Evolutionary conservation across 148 eudicot genomes (phyloP), one percentile per base, ranked within the genome.

Genomic region (Chenopodium formosanum): DNA sequence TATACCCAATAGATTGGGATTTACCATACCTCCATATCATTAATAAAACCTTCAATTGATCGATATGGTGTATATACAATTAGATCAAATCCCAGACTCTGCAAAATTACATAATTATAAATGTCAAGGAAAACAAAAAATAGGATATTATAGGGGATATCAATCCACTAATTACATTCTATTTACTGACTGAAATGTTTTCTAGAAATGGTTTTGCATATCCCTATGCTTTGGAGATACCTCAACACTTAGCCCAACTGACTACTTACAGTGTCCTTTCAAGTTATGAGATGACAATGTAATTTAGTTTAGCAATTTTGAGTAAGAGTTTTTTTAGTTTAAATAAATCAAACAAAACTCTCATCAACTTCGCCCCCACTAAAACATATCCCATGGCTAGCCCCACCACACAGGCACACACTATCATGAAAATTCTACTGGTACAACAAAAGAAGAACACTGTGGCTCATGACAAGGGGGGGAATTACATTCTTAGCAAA

Each of bases 81-180:
- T 50, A 97, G 97, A 89, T 97, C 99, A 84, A 97, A 97, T 78
- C 94, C 98, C 37, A 97, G 82, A 83, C 94, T 92, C 99, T 97
- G 95, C 90, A 88, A 84, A 75, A 69, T 62, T 65, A 77, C 23
- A 67, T 20, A 80, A 50, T 19, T 71, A 70, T 84, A 70, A 46
- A 82, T 70, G 60, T 73, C 69, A 64, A 12, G 32, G 48, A 37
- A 75, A 70, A 78, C 75, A 48, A 17, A 83, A 79, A 81, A 25
- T 25, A 53, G 66, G 47, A 31, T 47, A 22, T 6, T 70, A 13
- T 7, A 13, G 11, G 73, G n/a, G 73, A 69, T 34, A 56, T 31
- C 47, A 8, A 4, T 31, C 4, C 0, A 64, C 20, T 68, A 22
- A 32, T 70, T 1, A 34, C 48, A 17, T 70, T 2, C 19, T 17